Evolutionary conservation across 1,284 basidiomycete species (phyloP).

Genomic region (Mycosarcoma maydis): DNA sequence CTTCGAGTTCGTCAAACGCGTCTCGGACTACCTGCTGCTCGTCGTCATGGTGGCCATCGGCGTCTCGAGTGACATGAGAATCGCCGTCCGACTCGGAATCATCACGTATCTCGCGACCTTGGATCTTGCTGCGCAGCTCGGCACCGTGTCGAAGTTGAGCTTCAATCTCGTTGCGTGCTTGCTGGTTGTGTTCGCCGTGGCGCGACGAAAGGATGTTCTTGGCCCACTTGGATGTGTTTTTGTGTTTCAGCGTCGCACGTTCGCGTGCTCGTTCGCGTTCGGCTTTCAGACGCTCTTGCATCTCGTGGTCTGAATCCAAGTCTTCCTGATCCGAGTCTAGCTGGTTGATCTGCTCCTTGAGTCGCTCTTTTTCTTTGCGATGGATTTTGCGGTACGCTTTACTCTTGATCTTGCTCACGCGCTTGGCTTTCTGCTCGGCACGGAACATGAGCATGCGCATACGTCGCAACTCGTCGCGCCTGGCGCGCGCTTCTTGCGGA

Average conservation of each 20-base stretch:
- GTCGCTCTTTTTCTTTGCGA: slow-evolving; percentile 76
- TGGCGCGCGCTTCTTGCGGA: slow-evolving; percentile 81
- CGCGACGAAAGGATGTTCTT: slow-evolving; percentile 42
- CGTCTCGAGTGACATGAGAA: slow-evolving; percentile 1
- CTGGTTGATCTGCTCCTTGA: slow-evolving; percentile 70
- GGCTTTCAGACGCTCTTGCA: slow-evolving; percentile 73
- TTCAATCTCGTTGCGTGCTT: slow-evolving; percentile 60
- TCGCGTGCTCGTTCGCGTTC: slow-evolving; percentile 73
- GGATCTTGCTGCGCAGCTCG: slow-evolving; percentile 48
- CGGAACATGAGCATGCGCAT: slow-evolving; percentile 95
- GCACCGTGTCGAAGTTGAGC: slow-evolving; percentile 55
- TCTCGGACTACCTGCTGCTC: slow-evolving; percentile 9
- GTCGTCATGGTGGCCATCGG: not conserved
- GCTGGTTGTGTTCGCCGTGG: slow-evolving; percentile 42
- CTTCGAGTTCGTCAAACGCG: slow-evolving; percentile 57
- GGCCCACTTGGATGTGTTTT: slow-evolving; percentile 66
- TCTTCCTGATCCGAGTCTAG: slow-evolving; percentile 67
- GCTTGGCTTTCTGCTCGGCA: slow-evolving; percentile 88
- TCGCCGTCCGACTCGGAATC: slow-evolving; percentile 39
- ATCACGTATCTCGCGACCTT: slow-evolving; percentile 46
- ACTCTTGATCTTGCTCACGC: slow-evolving; percentile 93
- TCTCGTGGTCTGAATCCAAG: slow-evolving; percentile 67
- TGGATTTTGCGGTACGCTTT: slow-evolving; percentile 89
- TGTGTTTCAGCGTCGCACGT: slow-evolving; percentile 66
- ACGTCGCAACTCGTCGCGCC: slow-evolving; percentile 81